These are phyloP conservation scores for Chalaropsis ovoidea DNA, from an alignment of 2,329 filamentous ascomycete species.

Conservation along the genomic window DNA sequence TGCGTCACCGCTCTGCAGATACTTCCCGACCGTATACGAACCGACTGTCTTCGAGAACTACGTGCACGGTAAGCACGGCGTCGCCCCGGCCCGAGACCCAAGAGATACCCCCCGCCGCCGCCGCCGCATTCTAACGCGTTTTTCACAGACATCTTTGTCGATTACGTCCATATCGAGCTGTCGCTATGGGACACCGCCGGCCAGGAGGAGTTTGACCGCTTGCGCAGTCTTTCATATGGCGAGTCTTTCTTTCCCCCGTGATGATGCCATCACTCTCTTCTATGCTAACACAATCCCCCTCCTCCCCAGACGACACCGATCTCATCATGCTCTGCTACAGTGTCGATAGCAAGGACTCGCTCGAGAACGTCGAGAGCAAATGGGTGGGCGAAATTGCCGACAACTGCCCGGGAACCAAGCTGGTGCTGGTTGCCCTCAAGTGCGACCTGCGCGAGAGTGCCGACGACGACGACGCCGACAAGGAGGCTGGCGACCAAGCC, in stretches of 20 bases:
- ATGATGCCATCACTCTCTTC: background rate
- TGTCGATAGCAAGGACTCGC: conserved; percentile 87
- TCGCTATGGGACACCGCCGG: conserved; percentile 98
- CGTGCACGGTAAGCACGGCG: conserved; percentile 64
- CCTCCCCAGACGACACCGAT: conserved; percentile 64
- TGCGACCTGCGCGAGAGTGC: conserved; percentile 80
- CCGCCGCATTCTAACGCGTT: background rate
- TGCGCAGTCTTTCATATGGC: conserved; percentile 92
- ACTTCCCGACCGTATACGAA: conserved; percentile 97
- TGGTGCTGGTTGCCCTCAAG: conserved; percentile 91
- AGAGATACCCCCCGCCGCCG: background rate
- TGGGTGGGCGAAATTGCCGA: conserved; percentile 98
- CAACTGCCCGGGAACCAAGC: conserved; percentile 89
- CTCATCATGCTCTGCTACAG: conserved; percentile 98
- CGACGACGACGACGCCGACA: conserved; percentile 56
- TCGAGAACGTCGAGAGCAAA: conserved; percentile 97
- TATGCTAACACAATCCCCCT: background rate
- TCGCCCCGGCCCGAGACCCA: background rate
- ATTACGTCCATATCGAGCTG: conserved; percentile 91
- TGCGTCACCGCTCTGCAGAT: conserved; percentile 41
- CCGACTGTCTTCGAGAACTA: conserved; percentile 99
- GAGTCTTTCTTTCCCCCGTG: conserved; percentile 21
- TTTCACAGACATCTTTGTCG: conserved; percentile 82
- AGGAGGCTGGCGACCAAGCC: conserved; percentile 34
- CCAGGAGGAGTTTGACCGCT: conserved; percentile 95